Evolutionary conservation across 2,329 filamentous ascomycete genomes (phyloP).

Genomic region (Pestalotiopsis sp.): DNA sequence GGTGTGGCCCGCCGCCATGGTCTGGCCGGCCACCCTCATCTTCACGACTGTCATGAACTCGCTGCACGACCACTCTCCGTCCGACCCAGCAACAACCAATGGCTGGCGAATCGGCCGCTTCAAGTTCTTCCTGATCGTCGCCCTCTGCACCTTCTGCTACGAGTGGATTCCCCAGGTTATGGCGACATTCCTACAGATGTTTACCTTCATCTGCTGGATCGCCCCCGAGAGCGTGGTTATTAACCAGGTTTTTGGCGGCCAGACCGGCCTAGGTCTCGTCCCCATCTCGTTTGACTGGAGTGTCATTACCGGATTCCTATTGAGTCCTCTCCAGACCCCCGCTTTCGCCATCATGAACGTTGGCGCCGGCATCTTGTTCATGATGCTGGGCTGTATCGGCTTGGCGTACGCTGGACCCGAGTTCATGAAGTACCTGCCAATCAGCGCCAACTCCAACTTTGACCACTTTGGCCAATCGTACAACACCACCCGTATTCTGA

Average conservation of each 20-base stretch:
- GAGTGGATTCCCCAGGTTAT: constrained; percentile 67
- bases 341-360: constrained; percentile 62
- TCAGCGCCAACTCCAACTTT: constrained; percentile 51
- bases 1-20: constrained; percentile 64
- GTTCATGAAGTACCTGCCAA: constrained; percentile 48
- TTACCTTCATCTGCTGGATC: constrained; percentile 63
- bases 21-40: constrained; percentile 63
- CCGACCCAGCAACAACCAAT: constrained; percentile 52
- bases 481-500: constrained; percentile 48
- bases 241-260: constrained; percentile 65
- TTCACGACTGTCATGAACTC: constrained; percentile 66
- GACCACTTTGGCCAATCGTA: constrained; percentile 50
- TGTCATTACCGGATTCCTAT: constrained; percentile 49
- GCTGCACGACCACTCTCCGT: constrained; percentile 61
- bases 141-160: constrained; percentile 55
- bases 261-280: constrained; percentile 59
- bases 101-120: constrained; percentile 64
- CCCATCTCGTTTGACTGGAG: constrained; percentile 63
- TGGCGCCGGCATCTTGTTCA: constrained; percentile 51
- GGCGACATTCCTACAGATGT: constrained; percentile 63
- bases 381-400: constrained; percentile 43
- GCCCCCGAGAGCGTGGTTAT: constrained; percentile 62
- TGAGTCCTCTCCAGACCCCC: constrained; percentile 52
- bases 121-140: constrained; percentile 57
- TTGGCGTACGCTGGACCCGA: constrained; percentile 51